Base-by-base conservation (phyloP, 345 rosid genomes). In the Theobroma cacao region DNA sequence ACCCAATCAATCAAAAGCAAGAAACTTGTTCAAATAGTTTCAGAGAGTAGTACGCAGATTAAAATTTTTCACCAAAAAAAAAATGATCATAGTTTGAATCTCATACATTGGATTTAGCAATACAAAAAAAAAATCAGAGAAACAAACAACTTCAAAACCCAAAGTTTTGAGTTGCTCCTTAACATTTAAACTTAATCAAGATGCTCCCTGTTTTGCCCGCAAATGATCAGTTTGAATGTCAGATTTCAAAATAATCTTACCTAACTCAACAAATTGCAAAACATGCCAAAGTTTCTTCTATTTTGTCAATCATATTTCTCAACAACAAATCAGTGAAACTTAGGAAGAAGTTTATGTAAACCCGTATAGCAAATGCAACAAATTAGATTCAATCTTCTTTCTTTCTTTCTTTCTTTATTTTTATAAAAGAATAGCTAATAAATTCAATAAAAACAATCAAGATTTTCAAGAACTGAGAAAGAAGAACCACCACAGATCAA, bases 401-500 rank as follows among this genome's bases (percentile, higher is more conserved):
- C 11, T 5, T 41, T 67, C 5, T 4, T 22, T 62, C 20, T 62
- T 17, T 14, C n/a, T n/a, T n/a, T n/a, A n/a, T 38, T 38, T 47
- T 11, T 47, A 38, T 12, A 13, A 22, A 66, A 5, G 47, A 40
- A 40, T 41, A 38, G 52, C 47, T 15, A 69, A 65, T 73, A 22
- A 47, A 72, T 40, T 64, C 67, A 22, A 30, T 40, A 50, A 68
- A 8, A 41, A 52, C 18, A 58, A 65, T 47, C 38, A 15, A 28
- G 74, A 47, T 28, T 69, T 28, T 52, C 9, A 77, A 56, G 43
- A 74, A 45, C 41, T 13, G 9, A 9, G 64, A 20, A 33, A 48
- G 26, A 36, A 65, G n/a, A 36, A 50, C 28, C 10, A 41, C 47
- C 48, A 33, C 47, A 70, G 79, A 83, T 79, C 87, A 38, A 80